phyloP scores from a whole-genome alignment of 768 basidiomycete species.

The Suillus bovinus region DNA sequence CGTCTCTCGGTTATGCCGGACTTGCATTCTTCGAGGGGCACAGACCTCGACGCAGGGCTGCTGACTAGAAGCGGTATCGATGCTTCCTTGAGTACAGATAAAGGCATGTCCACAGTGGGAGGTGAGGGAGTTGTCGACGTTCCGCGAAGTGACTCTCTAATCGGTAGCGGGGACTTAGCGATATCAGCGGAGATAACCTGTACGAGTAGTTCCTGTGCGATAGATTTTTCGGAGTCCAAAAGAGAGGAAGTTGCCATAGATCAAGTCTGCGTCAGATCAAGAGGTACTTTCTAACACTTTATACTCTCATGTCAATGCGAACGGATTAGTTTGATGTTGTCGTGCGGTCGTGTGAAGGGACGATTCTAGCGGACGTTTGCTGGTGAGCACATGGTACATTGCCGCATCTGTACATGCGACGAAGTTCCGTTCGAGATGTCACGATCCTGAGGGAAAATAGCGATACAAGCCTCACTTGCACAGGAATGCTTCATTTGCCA shows the following conservation, averaged over 20 bases:
- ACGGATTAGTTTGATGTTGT: neutral
- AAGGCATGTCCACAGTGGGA: neutral
- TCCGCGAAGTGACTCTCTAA: neutral
- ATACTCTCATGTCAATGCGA: conserved; percentile 3
- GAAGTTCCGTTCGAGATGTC: neutral
- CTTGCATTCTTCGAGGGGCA: neutral
- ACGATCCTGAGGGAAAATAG: neutral
- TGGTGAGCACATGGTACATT: neutral
- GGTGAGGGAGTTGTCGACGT: neutral
- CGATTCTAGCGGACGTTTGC: neutral
- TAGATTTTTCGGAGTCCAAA: conserved; percentile 1
- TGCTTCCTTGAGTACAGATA: neutral
- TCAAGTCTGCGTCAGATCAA: neutral
- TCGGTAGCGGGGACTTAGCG: neutral
- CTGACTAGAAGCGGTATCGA: neutral
- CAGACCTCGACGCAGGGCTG: neutral
- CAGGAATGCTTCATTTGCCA: neutral
- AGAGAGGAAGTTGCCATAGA: neutral
- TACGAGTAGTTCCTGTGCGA: neutral
- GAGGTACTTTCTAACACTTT: neutral
- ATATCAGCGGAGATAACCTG: neutral
- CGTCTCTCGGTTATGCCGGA: conserved; percentile 4
- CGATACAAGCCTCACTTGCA: neutral
- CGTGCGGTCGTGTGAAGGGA: neutral
- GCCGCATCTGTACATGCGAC: neutral